Evolutionary conservation across 768 basidiomycete genomes (phyloP), one percentile per base, ranked within the genome.

Genomic region (Suillus weaverae): DNA sequence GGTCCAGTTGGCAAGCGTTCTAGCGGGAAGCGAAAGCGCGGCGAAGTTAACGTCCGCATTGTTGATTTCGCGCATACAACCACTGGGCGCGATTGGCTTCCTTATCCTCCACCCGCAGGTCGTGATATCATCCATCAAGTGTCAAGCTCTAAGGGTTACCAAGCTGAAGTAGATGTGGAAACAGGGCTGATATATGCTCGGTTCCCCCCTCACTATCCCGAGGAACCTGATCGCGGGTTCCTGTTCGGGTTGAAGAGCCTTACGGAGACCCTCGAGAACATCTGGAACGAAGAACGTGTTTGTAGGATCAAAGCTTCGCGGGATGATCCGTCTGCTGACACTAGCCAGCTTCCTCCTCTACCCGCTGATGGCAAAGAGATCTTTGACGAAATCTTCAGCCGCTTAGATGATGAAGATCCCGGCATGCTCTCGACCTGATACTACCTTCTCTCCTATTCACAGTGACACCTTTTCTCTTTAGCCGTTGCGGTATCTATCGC

Each of bases 1-100:
- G 90, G 89, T 7, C 86, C 91, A 32, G 81, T 87, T 22, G 84
- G 83, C 1, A 87, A 87, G 74, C 86, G 89, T 50, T 83, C 84
- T 16, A 80, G 78, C 56, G 85, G 85, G n/a, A 86, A 86, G 61
- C 86, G 89, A 64, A 91, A 89, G 73, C 81, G 93, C 30, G 97
- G 97, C 38, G 97, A 97, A 74, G 86, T 99, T 65, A 94, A 93
- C 73, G 92, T 99, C 67, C 94, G 96, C 41, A 88, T 99, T 60
- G 97, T 99, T 62, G 97, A 99, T 78, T 99, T 99, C 78, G 97
- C 97, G 14, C 97, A 98, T 73, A 98, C 97, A 60, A 98, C 95
- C 10, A 98, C 96, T 2, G 97, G 97, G 14, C 84, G 84, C 30
- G 97, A 99, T 76, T 99, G 94, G 86, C 77, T 92, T 50, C 84